Evolutionary conservation across 139 green algal genomes (phyloP), one percentile per base, ranked within the genome.

Genomic region (Haematococcus lacustris): DNA sequence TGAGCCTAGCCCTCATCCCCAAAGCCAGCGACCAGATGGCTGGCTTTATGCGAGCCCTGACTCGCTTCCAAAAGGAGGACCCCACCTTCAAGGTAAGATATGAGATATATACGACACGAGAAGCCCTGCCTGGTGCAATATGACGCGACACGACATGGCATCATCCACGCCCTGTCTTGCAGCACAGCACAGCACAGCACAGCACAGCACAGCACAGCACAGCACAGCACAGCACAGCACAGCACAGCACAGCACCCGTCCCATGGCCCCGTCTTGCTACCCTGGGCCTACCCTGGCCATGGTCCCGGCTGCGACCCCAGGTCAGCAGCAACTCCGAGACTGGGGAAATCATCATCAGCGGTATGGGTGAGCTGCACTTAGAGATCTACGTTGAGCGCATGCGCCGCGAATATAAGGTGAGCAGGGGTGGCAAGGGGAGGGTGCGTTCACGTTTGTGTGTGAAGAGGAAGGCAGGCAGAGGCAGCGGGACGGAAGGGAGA

Each of bases 371-470:
- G 87, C 85, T 98, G 76, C 95, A 98, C 85, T 83, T 99, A 39
- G 94, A 98, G 70, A 96, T 98, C 68, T 98, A 98, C 77, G 81
- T 98, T 1, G 95, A 98, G 86, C 89, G 95, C 66, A 97, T 99
- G 89, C 82, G 83, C 63, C 75, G 95, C n/a, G 95, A 99, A 81
- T 98, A 98, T 87, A 95, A 97, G 76, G 90, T 93, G 71, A 69
- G 88, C 59, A 88, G 84, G 72, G 72, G 87, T 38, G 85, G 88
- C 3, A 6, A 28, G 34, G n/a, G 38, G 26, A 37, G 3, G 51
- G n/a, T 37, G 6, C 26, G 21, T 71, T 69, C 34, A 2, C 3
- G 25, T 38, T 39, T 69, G 33, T 50, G 3, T 39, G 3, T 66
- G 59, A 34, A 34, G n/a, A 35, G 59, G n/a, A 17, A 53, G 43